Evolutionary conservation across 2,329 filamentous ascomycete species (phyloP).

Genomic region (Penicillium paneum): DNA sequence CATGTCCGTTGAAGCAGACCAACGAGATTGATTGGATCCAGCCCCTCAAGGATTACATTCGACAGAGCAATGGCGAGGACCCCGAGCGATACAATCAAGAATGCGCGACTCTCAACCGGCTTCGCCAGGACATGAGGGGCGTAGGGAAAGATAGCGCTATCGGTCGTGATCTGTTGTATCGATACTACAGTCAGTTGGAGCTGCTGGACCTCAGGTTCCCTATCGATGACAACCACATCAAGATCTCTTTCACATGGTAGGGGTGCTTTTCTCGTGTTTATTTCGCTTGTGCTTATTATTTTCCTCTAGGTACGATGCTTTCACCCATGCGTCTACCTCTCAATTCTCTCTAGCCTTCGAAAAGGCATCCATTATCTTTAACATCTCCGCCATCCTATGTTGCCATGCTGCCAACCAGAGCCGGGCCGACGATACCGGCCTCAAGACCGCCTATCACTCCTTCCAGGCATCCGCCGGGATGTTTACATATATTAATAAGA

Average conservation of each 20-base stretch:
- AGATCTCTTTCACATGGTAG: slow-evolving; percentile 97
- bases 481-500: slow-evolving; percentile 99
- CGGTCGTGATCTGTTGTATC: slow-evolving; percentile 86
- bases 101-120: slow-evolving; percentile 86
- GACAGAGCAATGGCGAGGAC: slow-evolving; percentile 91
- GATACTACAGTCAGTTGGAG: slow-evolving; percentile 97
- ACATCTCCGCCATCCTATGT: slow-evolving; percentile 94
- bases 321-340: slow-evolving; percentile 94
- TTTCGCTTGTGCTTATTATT: neutral
- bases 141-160: slow-evolving; percentile 95
- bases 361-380: slow-evolving; percentile 99
- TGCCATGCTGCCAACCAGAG: slow-evolving; percentile 94
- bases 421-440: slow-evolving; percentile 81
- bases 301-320: slow-evolving; percentile 84
- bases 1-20: slow-evolving; percentile 84
- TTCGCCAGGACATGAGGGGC: slow-evolving; percentile 97
- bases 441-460: slow-evolving; percentile 96
- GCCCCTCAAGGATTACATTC: slow-evolving; percentile 89
- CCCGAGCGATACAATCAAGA: slow-evolving; percentile 94
- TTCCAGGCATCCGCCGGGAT: slow-evolving; percentile 98
- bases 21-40: slow-evolving; percentile 98
- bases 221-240: slow-evolving; percentile 98
- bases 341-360: slow-evolving; percentile 97
- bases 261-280: slow-evolving; percentile 22
- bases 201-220: slow-evolving; percentile 91